These are phyloP conservation scores for Helianthus tuberosus DNA, from an alignment of 129 eudicot species.

Conservation along the genomic window DNA sequence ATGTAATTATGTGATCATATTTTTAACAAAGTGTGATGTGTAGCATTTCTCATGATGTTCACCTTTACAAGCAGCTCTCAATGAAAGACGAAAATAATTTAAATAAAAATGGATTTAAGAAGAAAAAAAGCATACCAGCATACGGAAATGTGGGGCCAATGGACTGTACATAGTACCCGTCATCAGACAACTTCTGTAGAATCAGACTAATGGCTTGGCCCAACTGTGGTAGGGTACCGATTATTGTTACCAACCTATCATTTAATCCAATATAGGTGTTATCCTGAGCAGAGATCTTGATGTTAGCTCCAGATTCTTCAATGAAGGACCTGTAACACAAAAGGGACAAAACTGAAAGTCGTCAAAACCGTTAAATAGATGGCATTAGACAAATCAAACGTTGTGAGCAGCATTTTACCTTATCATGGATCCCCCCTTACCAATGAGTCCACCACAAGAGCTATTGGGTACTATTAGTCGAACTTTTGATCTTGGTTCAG, in stretches of 20 bases:
- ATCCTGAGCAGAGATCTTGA: constrained; percentile 90
- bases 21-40: not conserved
- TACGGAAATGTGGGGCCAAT: constrained; percentile 72
- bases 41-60: constrained; percentile 13
- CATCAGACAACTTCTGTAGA: constrained; percentile 68
- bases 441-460: constrained; percentile 95
- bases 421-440: constrained; percentile 93
- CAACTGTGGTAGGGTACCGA: constrained; percentile 71
- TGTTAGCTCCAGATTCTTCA: constrained; percentile 87
- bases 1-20: too few relatives aligned
- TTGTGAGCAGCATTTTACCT: constrained; percentile 46
- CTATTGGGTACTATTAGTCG: constrained; percentile 88
- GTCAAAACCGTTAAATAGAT: not conserved
- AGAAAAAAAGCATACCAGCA: constrained; percentile 49
- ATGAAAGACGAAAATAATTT: not conserved
- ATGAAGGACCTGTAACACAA: constrained; percentile 65
- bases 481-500: constrained; percentile 72
- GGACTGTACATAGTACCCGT: constrained; percentile 62
- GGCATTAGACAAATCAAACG: not conserved
- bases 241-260: constrained; percentile 78
- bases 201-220: constrained; percentile 79
- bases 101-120: not conserved
- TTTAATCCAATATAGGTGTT: constrained; percentile 63
- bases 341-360: not conserved
- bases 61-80: not conserved